phyloP scores from a whole-genome alignment of 177 flowering plant genomes.

The Telopea speciosissima region DNA sequence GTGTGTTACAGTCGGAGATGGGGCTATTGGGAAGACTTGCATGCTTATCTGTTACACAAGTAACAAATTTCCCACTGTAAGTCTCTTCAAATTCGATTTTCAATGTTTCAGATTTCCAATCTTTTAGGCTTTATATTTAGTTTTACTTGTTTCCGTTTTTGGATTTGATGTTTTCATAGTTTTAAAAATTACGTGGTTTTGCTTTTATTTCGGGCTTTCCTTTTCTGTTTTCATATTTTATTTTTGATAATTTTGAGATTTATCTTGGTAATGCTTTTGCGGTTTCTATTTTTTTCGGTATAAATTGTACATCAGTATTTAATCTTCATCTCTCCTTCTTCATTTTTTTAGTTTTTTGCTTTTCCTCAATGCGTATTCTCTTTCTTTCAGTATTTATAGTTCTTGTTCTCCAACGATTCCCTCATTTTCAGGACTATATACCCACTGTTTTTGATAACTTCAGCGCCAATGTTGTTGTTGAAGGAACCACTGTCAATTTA shows the following conservation, averaged over 20 bases:
- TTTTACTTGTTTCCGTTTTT: conserved; percentile 5
- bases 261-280: neutral
- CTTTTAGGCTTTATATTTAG: neutral
- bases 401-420: conserved; percentile 2
- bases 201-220: neutral
- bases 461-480: conserved; percentile 93
- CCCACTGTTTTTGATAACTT: conserved; percentile 98
- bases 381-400: neutral
- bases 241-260: too few species aligned
- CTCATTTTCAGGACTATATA: conserved; percentile 64
- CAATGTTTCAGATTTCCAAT: conserved; percentile 9
- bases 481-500: conserved; percentile 85
- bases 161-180: conserved; percentile 16
- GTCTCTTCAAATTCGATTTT: conserved; percentile 13
- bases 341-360: neutral
- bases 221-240: neutral
- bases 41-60: conserved; percentile 95
- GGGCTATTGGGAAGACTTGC: conserved; percentile 93
- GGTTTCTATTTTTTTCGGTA: too few species aligned
- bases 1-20: conserved; percentile 93
- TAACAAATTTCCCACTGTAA: conserved; percentile 91
- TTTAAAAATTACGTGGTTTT: conserved; percentile 11
- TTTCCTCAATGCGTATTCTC: neutral
- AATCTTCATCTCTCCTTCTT: too few species aligned
- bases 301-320: neutral